phyloP scores from a whole-genome alignment of 176 grass and related monocot species.

The Raddia guianensis region DNA sequence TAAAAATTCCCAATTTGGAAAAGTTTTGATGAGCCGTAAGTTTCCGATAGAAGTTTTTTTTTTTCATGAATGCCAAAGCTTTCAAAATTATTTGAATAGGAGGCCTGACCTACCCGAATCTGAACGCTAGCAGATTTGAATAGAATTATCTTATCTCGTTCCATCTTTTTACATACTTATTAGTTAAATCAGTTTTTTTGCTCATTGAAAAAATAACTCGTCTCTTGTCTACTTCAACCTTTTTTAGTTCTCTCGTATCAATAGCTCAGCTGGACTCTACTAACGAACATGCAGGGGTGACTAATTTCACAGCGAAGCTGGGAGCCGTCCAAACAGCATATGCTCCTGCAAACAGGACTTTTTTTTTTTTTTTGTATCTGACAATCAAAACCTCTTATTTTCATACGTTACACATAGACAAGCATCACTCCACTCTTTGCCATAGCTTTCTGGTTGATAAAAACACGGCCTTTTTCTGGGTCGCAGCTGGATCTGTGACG shows the following conservation, averaged over 20 bases:
- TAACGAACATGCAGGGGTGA: not conserved
- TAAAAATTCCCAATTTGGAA: no score
- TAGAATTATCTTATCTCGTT: no score
- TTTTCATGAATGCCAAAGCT: no score
- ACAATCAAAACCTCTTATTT: not conserved
- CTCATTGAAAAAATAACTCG: no score
- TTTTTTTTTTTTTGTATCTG: not conserved
- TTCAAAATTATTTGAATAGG: no score
- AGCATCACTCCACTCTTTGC: not conserved
- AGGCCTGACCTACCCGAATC: no score
- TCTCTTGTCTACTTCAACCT: no score
- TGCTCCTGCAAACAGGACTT: not conserved
- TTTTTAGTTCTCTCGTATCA: not conserved
- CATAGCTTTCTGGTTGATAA: not conserved
- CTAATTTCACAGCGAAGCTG: not conserved
- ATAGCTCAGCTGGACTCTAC: not conserved
- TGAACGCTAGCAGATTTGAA: no score
- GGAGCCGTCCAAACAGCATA: not conserved
- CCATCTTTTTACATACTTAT: no score
- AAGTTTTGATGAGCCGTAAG: no score
- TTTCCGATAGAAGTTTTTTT: no score
- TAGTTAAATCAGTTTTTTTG: no score
- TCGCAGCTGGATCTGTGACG: conserved; percentile 26
- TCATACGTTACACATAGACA: not conserved
- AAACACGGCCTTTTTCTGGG: not conserved